Evolutionary conservation across 2,329 filamentous ascomycete genomes (phyloP).

Genomic region (Diplodia sapinea): DNA sequence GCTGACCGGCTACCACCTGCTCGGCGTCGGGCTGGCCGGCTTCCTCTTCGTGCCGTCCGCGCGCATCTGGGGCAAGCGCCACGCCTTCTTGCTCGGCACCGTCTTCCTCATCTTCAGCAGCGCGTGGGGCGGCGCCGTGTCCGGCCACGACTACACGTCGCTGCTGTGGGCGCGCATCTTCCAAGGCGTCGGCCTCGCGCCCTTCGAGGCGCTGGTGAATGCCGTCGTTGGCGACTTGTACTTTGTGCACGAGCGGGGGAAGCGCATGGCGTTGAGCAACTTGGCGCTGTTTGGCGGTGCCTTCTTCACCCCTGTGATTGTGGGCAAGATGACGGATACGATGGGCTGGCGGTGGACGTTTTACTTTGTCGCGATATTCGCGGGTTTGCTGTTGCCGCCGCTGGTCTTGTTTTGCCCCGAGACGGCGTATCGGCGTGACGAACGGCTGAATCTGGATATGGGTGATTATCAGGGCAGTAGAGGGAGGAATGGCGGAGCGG

Average conservation of each 20-base stretch:
- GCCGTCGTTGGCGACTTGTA: conserved; percentile 88
- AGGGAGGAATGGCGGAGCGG: background rate
- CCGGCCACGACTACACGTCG: conserved; percentile 70
- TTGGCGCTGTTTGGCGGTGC: conserved; percentile 73
- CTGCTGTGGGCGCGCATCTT: conserved; percentile 80
- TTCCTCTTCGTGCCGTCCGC: conserved; percentile 87
- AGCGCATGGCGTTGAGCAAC: conserved; percentile 83
- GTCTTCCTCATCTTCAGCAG: conserved; percentile 74
- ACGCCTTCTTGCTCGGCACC: conserved; percentile 81
- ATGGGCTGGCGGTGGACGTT: conserved; percentile 90
- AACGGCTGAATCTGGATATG: conserved; percentile 72
- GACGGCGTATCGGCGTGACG: conserved; percentile 74
- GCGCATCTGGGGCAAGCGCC: conserved; percentile 90
- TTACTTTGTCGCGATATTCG: conserved; percentile 85
- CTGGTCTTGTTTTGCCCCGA: conserved; percentile 84
- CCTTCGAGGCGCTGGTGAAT: conserved; percentile 89
- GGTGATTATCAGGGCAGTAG: conserved; percentile 35
- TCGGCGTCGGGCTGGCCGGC: conserved; percentile 80
- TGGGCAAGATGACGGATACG: conserved; percentile 78
- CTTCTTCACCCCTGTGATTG: conserved; percentile 84
- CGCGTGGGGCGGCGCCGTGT: conserved; percentile 74
- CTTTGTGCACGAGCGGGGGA: conserved; percentile 83
- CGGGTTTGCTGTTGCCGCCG: conserved; percentile 70
- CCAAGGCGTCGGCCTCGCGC: conserved; percentile 84
- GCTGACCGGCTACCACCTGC: conserved; percentile 84